Base-by-base conservation (phyloP, 78 protist genomes). In the Dictyostelium intermedium region DNA sequence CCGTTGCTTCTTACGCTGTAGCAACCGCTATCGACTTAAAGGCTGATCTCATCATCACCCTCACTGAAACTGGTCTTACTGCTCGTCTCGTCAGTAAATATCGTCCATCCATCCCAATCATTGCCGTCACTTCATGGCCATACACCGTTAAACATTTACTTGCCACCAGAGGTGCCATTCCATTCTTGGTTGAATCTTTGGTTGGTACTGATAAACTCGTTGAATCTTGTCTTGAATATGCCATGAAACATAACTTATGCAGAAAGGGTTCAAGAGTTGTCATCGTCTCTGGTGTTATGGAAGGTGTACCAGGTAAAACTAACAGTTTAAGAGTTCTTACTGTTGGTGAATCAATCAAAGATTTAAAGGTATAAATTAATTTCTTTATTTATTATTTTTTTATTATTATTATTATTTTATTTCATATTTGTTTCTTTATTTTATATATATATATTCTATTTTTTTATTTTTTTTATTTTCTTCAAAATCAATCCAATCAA, bases 61-160 rank as follows among this genome's bases (percentile, higher is more conserved):
- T 94, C 16, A 85, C 95, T 50, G 96, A 94, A 69, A 89, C 96
- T 25, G 96, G 96, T 83, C 43, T 86, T 1, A 94, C 96, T 23
- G 50, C 92, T 11, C 83, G 96, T 87, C 80, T 89, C 14, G 96
- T 85, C 74, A 83, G 92, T 43, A 94, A 94, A 85, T 94, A 94
- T 45, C 89, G 92, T 63, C 96, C 96, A 80, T 83, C 87, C 13
- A 84, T 86, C 18, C 96, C 96, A 61, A 82, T 94, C 41, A 43
- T 94, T 84, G 92, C 95, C 27, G 83, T 94, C 35, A 94, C 96
- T n/a, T 85, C 85, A 27, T 79, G 85, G 87, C 82, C 63, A 82
- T 34, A 86, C 92, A 85, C 91, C 10, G 96, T 91, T 1, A 87
- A 86, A 74, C 87, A 84, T 60, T 47, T 94, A 8, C 41, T 94